Evolutionary conservation across 345 rosid genomes (phyloP).

Genomic region (Boechera retrofracta): DNA sequence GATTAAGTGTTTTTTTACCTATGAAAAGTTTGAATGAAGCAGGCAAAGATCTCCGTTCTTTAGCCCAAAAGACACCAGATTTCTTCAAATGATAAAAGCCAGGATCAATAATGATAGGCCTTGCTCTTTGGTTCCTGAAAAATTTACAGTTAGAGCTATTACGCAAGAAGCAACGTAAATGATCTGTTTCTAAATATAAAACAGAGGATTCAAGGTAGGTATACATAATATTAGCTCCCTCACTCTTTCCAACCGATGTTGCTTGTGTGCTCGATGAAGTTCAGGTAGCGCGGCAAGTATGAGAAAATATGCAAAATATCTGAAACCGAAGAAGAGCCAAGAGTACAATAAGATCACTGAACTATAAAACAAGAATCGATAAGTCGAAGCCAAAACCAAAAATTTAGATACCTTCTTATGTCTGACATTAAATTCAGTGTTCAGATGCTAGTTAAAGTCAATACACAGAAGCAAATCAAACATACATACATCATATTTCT

Average conservation of each 20-base stretch:
- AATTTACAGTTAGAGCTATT: constrained; percentile 6
- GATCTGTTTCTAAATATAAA: neutral
- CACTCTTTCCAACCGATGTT: constrained; percentile 96
- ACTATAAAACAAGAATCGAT: neutral
- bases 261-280: constrained; percentile 95
- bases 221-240: constrained; percentile 51
- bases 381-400: neutral
- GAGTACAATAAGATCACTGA: constrained; percentile 24
- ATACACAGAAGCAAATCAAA: constrained; percentile 18
- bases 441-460: constrained; percentile 17
- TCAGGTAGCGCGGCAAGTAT: constrained; percentile 86
- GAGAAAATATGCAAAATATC: constrained; percentile 93
- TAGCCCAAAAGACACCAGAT: constrained; percentile 86
- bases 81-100: constrained; percentile 86
- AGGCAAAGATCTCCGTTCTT: constrained; percentile 85
- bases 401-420: neutral
- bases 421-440: neutral
- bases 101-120: constrained; percentile 88
- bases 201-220: constrained; percentile 21
- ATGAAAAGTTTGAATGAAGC: constrained; percentile 85
- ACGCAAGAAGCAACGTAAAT: neutral
- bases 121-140: constrained; percentile 78
- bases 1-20: constrained; percentile 54
- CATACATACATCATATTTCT: neutral
- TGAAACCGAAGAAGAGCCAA: constrained; percentile 50